Evolutionary conservation across 163 green algal species (phyloP), one percentile per base, ranked within the genome.

Genomic region (Picocystis sp.): DNA sequence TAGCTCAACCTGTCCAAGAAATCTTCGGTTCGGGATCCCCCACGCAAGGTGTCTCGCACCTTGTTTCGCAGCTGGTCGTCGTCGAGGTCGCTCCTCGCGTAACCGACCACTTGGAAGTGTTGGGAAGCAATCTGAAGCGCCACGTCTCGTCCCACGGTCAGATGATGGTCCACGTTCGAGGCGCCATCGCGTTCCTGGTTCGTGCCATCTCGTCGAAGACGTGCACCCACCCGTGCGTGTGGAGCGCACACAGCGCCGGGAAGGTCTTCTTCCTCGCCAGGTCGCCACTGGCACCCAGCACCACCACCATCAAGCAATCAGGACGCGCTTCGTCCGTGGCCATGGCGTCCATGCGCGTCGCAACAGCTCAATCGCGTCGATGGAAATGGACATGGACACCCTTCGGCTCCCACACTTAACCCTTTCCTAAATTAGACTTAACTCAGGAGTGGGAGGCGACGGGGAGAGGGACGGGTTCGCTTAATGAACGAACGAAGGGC

Each of bases 191-290:
- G 25, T 56, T 11, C 23, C 47, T 45, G 6, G 24, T 45, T 10
- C 55, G 47, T 29, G 13, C 43, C 19, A n/a, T 24, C 45, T 17
- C 25, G 12, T 9, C 29, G 38, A 38, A 10, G 53, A 21, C 33
- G 47, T 48, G 22, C 23, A 52, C 46, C 3, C 41, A 22, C 74
- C 74, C 71, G 8, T 90, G 76, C 0, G 53, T 43, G 62, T 74
- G 92, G 0, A 98, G 77, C 35, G 80, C 74, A 58, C 80, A 94
- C 1, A 98, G 65, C 0, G 89, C 83, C 3, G 89, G 90, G 64
- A 86, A 98, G 0, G 87, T 98, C 61, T 98, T 98, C 70, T 93
- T 94, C 50, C 79, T 79, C 0, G 82, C 83, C 13, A 95, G 62
- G 64, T 95, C 85, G 0, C 85, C 85, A 2, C 63, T 82, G 1